A percentile compares a stretch with the other conserved stretches of the same genome.
phyloP scores from a whole-genome alignment of 2,329 filamentous ascomycete genomes.

The Apiospora hydei region DNA sequence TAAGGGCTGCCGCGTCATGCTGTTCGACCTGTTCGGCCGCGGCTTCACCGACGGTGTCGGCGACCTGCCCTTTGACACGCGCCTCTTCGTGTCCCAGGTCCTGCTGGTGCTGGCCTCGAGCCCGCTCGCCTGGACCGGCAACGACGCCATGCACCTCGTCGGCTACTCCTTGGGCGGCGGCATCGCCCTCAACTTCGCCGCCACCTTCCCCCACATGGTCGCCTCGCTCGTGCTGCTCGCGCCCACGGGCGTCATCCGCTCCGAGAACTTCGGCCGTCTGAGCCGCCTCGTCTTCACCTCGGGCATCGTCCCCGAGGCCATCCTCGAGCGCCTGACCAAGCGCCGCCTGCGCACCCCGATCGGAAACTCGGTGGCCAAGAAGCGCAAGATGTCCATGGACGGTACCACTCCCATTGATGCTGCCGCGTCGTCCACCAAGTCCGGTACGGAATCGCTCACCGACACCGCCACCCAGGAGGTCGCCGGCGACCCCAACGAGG shows the following conservation, averaged over 20 bases:
- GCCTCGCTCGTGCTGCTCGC: constrained; percentile 77
- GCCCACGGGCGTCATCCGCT: constrained; percentile 75
- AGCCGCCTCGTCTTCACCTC: constrained; percentile 62
- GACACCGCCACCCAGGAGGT: constrained; percentile 54
- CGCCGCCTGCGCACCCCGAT: constrained; percentile 59
- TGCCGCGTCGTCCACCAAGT: constrained; percentile 26
- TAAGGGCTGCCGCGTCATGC: constrained; percentile 79
- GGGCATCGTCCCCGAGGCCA: constrained; percentile 59
- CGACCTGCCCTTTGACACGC: constrained; percentile 74
- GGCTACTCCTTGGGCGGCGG: constrained; percentile 87
- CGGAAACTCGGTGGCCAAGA: constrained; percentile 45
- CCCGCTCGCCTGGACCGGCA: constrained; percentile 70
- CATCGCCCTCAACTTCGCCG: constrained; percentile 77
- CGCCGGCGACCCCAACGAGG: constrained; percentile 36
- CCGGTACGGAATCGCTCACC: constrained; percentile 43
- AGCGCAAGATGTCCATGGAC: constrained; percentile 30
- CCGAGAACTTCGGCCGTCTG: constrained; percentile 57
- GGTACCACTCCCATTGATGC: constrained; percentile 29
- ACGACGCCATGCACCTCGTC: constrained; percentile 67
- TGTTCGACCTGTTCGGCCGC: constrained; percentile 77
- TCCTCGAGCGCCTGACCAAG: constrained; percentile 57
- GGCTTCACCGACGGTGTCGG: constrained; percentile 71
- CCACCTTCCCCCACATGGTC: constrained; percentile 74
- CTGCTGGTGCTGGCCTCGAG: constrained; percentile 75
- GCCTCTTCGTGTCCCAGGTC: constrained; percentile 76